A percentile compares a stretch with the other conserved stretches of the same genome.
These are phyloP conservation scores for Beauveria sp. DNA, from an alignment of 2,329 filamentous ascomycete species.

Conservation along the genomic window DNA sequence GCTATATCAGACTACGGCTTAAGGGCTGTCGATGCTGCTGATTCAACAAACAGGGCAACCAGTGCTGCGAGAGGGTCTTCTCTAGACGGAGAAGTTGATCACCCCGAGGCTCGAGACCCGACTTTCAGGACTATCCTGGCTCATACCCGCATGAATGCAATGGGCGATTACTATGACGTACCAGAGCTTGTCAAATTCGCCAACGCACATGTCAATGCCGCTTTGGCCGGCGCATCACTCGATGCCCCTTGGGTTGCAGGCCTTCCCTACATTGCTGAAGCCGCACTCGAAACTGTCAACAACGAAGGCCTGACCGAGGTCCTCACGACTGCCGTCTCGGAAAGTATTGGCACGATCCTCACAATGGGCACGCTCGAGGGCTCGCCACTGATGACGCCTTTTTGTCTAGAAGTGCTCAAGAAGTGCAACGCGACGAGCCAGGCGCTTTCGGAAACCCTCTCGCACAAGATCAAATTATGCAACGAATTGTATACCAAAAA, in stretches of 20 bases:
- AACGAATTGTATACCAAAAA: not conserved
- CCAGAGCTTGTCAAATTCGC: not conserved
- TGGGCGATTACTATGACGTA: not conserved
- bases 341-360: not conserved
- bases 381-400: slow-evolving; percentile 1
- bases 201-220: not conserved
- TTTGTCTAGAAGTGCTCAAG: not conserved
- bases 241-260: not conserved
- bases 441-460: not conserved
- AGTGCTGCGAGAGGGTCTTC: not conserved
- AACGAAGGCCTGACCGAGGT: not conserved
- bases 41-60: no score
- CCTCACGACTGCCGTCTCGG: not conserved
- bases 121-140: not conserved
- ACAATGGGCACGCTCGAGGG: not conserved
- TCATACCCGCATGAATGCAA: not conserved
- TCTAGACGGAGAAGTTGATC: not conserved
- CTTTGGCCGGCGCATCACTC: not conserved
- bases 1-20: not conserved
- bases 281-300: not conserved
- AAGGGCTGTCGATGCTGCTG: not conserved
- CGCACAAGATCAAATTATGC: not conserved
- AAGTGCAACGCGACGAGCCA: not conserved
- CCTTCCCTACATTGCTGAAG: not conserved
- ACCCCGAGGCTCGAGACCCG: not conserved